Base-by-base conservation (phyloP, 148 eudicot genomes). In the Salicornia ramosissima region DNA sequence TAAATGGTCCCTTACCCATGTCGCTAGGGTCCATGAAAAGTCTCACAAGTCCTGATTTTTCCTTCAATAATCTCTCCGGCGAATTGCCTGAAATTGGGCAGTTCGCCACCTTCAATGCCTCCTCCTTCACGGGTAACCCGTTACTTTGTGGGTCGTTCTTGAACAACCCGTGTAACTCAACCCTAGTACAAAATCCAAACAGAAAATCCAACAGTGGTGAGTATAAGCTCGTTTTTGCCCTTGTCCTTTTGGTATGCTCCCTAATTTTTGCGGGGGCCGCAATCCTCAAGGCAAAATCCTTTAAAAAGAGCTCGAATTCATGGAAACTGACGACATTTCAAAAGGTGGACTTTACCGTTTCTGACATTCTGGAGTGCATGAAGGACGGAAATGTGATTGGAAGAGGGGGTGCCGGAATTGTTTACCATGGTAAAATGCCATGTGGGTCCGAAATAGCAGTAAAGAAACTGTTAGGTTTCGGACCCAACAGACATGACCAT, bases 331-430 rank as follows among this genome's bases (percentile, higher is more conserved):
- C 96, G 3, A 39, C 91, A 0, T 95, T 95, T 49, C 89, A 81
- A 2, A 86, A 86, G 75, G 78, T 87, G 3, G 97, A 87, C 19
- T 89, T 95, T 78, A 80, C 82, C 1, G 87, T 95, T 6, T 76
- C 74, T 0, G 91, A 95, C 65, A 83, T 95, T 24, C 74, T 91
- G 1, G 93, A 95, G 54, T 95, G 92, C 83, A 79, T 89, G 69
- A 95, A 91, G 68, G 99, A 95, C 36, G 97, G 96, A 29, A 91
- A 95, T 69, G 97, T 91, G 75, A 89, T 95, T 0, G 99, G 99
- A 5, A 72, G 89, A 56, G 99, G 99, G 18, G 99, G 99, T 15
- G 99, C 97, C 0, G 99, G 99, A 16, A 82, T 89, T 10, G 99
- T 95, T 29, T 95, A 95, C 87, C 90, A 89, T 39, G 99, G 97